Base-by-base conservation (phyloP, 2,329 filamentous ascomycete genomes). In the Aureobasidium pullulans region DNA sequence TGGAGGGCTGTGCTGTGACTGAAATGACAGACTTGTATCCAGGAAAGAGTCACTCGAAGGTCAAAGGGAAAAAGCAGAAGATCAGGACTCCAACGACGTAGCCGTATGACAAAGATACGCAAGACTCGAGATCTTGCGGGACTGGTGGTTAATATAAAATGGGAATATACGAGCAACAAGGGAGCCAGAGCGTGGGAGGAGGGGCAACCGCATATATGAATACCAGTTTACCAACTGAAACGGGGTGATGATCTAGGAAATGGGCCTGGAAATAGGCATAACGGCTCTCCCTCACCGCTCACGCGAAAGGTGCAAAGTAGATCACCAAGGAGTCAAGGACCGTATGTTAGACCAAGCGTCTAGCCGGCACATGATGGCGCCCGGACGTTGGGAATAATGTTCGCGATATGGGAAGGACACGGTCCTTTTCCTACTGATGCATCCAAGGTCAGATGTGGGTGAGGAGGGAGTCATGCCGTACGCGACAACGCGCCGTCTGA, bases 301-400 rank as follows among this genome's bases (percentile, higher is more conserved):
- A 56, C 40, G 52, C 52, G 52, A 56, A 56, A 15, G 15, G 13
- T 23, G 28, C 8, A n/a, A 13, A 46, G 52, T 46, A 44, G 52
- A 46, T 46, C 53, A n/a, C 28, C 31, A 23, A 23, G 23, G 3
- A 23, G 23, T 23, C 42, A 57, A 43, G 28, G 54, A 57, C 54
- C 54, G 23, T 34, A n/a, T 48, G 19, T 23, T 40, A 57, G 54
- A 47, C 54, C 54, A 57, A 57, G 54, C 54, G 54, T 57, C 54
- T 57, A 57, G 54, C 54, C 54, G 54, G 54, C 54, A 57, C 54
- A 57, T 57, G 54, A 57, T 48, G 42, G 52, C 52, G 52, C 54
- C 54, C 42, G 43, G 32, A 57, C 54, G 54, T 57, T 57, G 54
- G 52, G 52, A 56, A 37, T 56, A 56, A 43, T 46, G 52, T 16